Evolutionary conservation across 805 yeast species (phyloP).

Genomic region (Schwanniomyces polymorphus): DNA sequence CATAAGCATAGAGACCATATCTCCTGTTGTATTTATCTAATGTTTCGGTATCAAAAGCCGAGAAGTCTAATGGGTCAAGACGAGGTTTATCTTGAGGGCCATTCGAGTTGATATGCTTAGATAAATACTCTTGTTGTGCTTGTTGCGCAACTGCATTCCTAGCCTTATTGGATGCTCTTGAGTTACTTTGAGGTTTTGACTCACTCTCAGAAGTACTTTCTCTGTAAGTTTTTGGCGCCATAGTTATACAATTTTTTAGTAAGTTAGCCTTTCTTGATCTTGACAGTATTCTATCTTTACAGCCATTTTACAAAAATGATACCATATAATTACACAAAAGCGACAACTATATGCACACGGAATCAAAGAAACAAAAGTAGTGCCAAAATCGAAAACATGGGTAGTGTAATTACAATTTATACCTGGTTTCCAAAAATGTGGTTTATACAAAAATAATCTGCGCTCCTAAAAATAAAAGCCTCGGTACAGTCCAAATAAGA

Average conservation of each 20-base stretch:
- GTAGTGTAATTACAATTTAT: too few species aligned
- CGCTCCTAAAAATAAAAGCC: too few species aligned
- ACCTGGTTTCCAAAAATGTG: too few species aligned
- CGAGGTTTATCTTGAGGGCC: slow-evolving; percentile 61
- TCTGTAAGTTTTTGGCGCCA: slow-evolving; percentile 15
- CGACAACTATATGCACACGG: not conserved
- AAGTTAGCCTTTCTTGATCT: not conserved
- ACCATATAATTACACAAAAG: not conserved
- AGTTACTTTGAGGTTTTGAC: slow-evolving; percentile 21
- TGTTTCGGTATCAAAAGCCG: slow-evolving; percentile 56
- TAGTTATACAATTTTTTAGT: not conserved
- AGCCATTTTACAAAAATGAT: not conserved
- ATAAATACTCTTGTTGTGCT: slow-evolving; percentile 65
- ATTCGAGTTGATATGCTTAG: slow-evolving; percentile 71
- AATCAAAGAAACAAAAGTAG: not conserved
- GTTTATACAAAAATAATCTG: too few species aligned
- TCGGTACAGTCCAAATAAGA: too few species aligned
- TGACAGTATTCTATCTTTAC: not conserved
- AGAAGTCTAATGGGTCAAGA: slow-evolving; percentile 68
- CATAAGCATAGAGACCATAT: slow-evolving; percentile 56
- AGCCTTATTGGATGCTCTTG: slow-evolving; percentile 56
- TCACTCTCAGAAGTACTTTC: slow-evolving; percentile 41
- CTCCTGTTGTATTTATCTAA: slow-evolving; percentile 68
- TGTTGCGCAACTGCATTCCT: slow-evolving; percentile 63
- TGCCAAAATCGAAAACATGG: not conserved